Evolutionary conservation across 2,329 filamentous ascomycete species (phyloP).

Genomic region (Chaetomium sp.): DNA sequence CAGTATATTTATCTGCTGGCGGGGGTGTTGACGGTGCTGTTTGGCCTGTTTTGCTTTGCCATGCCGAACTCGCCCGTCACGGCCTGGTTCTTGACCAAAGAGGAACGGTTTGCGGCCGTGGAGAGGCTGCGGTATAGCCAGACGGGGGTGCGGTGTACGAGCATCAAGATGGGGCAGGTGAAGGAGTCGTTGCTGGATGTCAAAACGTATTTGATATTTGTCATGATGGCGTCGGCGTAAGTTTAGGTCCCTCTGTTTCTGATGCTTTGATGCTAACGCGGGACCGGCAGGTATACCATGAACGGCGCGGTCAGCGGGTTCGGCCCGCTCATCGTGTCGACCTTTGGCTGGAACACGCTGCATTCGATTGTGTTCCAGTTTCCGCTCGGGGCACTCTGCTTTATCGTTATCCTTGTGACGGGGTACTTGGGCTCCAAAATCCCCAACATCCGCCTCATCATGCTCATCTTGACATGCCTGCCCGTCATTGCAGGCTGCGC

Average conservation of each 20-base stretch:
- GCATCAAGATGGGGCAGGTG: conserved; percentile 62
- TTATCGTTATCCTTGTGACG: conserved; percentile 65
- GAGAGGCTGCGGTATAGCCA: conserved; percentile 64
- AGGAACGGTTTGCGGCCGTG: conserved; percentile 65
- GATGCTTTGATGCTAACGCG: neutral
- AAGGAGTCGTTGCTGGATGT: conserved; percentile 59
- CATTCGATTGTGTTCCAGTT: conserved; percentile 74
- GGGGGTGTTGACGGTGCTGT: conserved; percentile 63
- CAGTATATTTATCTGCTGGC: conserved; percentile 72
- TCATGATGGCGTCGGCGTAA: conserved; percentile 69
- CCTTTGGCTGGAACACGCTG: conserved; percentile 66
- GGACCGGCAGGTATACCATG: conserved; percentile 57
- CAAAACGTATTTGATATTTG: conserved; percentile 64
- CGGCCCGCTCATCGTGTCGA: conserved; percentile 70
- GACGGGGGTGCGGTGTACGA: conserved; percentile 63
- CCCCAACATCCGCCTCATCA: conserved; percentile 64
- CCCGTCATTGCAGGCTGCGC: conserved; percentile 74
- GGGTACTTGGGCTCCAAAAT: conserved; percentile 65
- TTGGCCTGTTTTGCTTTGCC: conserved; percentile 64
- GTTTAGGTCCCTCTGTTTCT: conserved; percentile 27
- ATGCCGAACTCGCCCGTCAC: conserved; percentile 65
- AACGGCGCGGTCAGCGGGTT: conserved; percentile 73
- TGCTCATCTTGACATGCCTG: conserved; percentile 67
- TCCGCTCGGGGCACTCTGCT: conserved; percentile 69
- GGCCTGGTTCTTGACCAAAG: conserved; percentile 67